Evolutionary conservation across 208 protist genomes (phyloP), one percentile per base, ranked within the genome.

Genomic region (Acanthamoeba royreba): DNA sequence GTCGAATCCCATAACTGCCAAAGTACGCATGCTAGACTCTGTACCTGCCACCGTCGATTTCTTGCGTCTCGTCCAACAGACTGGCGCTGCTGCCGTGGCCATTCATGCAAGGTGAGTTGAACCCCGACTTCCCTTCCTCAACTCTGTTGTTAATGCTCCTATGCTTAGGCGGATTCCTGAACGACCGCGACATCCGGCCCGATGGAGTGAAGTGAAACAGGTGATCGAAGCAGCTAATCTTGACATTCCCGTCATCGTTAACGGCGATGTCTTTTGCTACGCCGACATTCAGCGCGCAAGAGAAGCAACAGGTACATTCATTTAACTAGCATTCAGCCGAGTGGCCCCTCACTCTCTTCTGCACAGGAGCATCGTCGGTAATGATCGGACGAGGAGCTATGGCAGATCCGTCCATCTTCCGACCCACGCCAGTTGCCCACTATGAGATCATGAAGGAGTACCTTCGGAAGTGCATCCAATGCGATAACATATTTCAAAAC

Each of bases 321-420:
- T 95, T 95, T 35, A 88, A 43, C 0, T 42, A 96, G 42, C 61
- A 92, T 38, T 79, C 94, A 17, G 94, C 96, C 98, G 42, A 91
- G 97, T 92, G 98, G 98, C 89, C 97, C 96, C 79, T 97, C 96
- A 38, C 72, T 97, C 40, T n/a, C n/a, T n/a, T n/a, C 28, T 43
- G 49, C 96, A 97, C 40, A 92, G 97, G 46, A 55, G 90, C 55
- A 90, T 97, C 85, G 95, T 94, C 93, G 35, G 95, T 97, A 22
- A 99, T 99, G 98, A 96, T 99, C n/a, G 98, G 98, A 13, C 98
- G 99, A 43, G 98, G 98, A n/a, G 99, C 99, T 13, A 95, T 99
- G 94, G 97, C 96, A 72, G 99, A 99, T 94, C 96, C 97, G 49
- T 97, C 97, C 5, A 96, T 98, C 13, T 99, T 99, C 93, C 90